Conservation (phyloP, 345 rosid species). For the Cardamine occulta region DNA sequence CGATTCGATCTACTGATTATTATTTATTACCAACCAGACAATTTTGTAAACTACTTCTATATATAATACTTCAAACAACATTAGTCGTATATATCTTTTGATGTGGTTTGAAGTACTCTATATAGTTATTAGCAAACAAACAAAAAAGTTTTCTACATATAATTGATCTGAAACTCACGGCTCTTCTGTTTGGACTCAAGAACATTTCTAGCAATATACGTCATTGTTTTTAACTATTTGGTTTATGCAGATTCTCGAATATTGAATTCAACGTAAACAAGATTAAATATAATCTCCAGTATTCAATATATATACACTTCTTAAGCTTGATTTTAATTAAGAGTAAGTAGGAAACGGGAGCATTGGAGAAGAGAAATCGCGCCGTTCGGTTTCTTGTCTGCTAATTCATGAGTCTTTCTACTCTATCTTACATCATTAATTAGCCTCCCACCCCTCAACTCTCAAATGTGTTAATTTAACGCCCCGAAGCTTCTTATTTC, state of each 20-base stretch:
- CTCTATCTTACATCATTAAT: slow-evolving; percentile 20
- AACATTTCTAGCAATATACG: neutral
- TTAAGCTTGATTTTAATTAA: neutral
- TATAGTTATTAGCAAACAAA: neutral
- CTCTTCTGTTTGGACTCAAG: neutral
- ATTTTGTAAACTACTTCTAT: neutral
- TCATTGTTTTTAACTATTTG: neutral
- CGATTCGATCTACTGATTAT: neutral
- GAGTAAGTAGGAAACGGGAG: slow-evolving; percentile 11
- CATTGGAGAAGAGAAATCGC: slow-evolving; percentile 35
- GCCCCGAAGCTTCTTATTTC: neutral
- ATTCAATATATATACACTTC: neutral
- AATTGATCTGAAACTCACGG: neutral
- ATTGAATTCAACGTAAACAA: neutral
- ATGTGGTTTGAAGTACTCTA: neutral
- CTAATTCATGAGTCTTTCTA: slow-evolving; percentile 21
- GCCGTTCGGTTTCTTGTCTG: slow-evolving; percentile 48
- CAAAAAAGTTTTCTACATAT: neutral
- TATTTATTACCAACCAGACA: slow-evolving; percentile 1
- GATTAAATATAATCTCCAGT: neutral
- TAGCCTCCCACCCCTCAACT: slow-evolving; percentile 26
- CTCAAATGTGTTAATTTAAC: slow-evolving; percentile 4
- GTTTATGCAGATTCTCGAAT: neutral
- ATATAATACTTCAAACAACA: neutral
- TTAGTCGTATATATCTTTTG: neutral